Evolutionary conservation across 1,284 basidiomycete species (phyloP), one percentile per base, ranked within the genome.

Genomic region (Cutaneotrichosporon arboriforme): DNA sequence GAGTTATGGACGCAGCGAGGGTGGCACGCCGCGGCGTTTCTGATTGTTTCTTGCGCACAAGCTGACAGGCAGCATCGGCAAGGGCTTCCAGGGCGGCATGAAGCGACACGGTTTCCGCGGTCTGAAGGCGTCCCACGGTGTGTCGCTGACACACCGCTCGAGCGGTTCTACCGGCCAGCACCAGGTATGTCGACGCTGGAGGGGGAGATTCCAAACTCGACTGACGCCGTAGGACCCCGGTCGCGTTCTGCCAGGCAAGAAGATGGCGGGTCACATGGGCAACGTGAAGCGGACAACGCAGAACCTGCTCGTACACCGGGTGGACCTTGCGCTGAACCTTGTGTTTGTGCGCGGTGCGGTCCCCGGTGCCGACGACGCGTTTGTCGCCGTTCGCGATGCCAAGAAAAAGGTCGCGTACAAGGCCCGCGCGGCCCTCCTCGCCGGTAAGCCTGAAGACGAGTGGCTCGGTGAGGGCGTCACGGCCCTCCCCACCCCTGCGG

Each of bases 51-150:
- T n/a, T n/a, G n/a, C 41, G 23, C 41, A n/a, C 14, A 18, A 13
- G 58, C n/a, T 43, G 15, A 55, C 52, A n/a, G 48, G 7, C 63
- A 96, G 91, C 4, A 87, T 93, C 60, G 96, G 96, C 20, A 97
- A 97, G 76, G 96, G 96, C 17, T 97, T 94, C 76, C 88, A 91
- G 63, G 96, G 96, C 70, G 85, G 82, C 42, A 98, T 99, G 96
- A 99, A 98, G 76, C 81, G 91, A 44, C 93, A 90, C 84, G 86
- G 87, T 43, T 98, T 96, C 78, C 83, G 85, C 66, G 96, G 96
- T 77, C 78, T 93, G 34, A 83, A 86, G 52, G 93, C 91, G 2
- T 90, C 90, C 75, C 96, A 99, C 75, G 96, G 96, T 87, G 89
- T 90, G 46, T 97, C 96, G 54, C 74, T 93, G 63, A 90, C 90